Percentiles rank a stretch among this genome's conserved stretches.
Evolutionary conservation across 2,329 filamentous ascomycete species (phyloP).

Genomic region (Aspergillus aculeatinus): DNA sequence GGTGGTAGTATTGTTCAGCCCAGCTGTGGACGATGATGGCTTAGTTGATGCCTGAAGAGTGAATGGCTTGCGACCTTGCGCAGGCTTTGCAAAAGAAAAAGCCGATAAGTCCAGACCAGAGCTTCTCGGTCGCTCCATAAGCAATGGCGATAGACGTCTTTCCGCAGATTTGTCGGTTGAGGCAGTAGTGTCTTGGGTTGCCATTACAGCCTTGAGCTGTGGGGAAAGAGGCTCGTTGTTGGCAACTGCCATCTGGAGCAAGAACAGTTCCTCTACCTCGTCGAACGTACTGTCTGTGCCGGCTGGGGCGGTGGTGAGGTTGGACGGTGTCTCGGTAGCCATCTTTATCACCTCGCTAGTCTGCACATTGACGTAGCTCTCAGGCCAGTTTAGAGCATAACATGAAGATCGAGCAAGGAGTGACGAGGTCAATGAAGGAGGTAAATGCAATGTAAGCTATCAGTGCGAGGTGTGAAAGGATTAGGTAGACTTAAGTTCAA

Average conservation of each 20-base stretch:
- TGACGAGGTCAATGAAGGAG: too few species aligned
- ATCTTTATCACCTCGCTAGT: not conserved
- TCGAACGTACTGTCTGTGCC: constrained; percentile 9
- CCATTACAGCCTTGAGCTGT: constrained; percentile 14
- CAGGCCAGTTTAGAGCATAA: not conserved
- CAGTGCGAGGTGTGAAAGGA: too few species aligned
- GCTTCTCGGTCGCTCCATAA: constrained; percentile 35
- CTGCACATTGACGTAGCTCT: not conserved
- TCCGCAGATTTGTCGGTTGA: not conserved
- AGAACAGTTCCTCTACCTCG: constrained; percentile 20
- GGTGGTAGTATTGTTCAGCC: not conserved
- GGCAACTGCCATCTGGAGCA: constrained; percentile 20
- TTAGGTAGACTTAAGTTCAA: too few species aligned
- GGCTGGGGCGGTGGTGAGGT: not conserved
- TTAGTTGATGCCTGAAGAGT: constrained; percentile 21
- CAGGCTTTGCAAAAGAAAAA: constrained; percentile 38
- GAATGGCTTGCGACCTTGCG: constrained; percentile 23
- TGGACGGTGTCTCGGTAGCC: not conserved
- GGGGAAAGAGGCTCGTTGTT: constrained; percentile 18
- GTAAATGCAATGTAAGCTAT: too few species aligned
- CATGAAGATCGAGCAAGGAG: too few species aligned
- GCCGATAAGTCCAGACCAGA: constrained; percentile 28
- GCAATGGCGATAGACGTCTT: constrained; percentile 17
- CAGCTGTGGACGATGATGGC: not conserved
- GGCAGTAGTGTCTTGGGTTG: constrained; percentile 7